A percentile compares a stretch with the other conserved stretches of the same genome.
These are phyloP conservation scores for Neonectria sp. DNA, from an alignment of 2,329 filamentous ascomycete species.

Conservation along the genomic window DNA sequence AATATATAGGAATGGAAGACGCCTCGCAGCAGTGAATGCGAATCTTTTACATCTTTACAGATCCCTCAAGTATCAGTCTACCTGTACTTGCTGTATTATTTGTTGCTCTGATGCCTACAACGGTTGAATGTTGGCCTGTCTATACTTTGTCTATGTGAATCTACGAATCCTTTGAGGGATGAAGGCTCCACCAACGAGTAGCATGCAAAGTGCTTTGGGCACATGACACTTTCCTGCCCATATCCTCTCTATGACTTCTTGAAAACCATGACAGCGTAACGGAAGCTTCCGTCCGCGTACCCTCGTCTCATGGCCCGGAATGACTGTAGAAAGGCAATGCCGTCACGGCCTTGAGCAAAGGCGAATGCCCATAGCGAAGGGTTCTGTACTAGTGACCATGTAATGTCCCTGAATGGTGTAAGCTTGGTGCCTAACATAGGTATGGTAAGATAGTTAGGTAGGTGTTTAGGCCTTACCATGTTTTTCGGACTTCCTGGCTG, in stretches of 20 bases:
- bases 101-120: neutral
- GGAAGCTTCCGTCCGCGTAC: conserved; percentile 71
- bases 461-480: conserved; percentile 63
- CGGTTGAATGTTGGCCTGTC: neutral
- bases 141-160: neutral
- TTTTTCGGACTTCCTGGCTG: conserved; percentile 70
- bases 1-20: neutral
- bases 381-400: conserved; percentile 72
- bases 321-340: conserved; percentile 72
- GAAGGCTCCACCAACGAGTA: neutral
- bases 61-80: neutral
- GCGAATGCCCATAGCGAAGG: conserved; percentile 74
- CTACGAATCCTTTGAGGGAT: neutral
- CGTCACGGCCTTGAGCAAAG: conserved; percentile 72
- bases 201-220: neutral
- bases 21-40: neutral
- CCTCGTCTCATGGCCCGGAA: conserved; percentile 74
- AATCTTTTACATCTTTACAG: neutral
- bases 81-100: neutral
- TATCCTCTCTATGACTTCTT: conserved; percentile 53
- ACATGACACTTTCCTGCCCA: neutral
- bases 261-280: conserved; percentile 72
- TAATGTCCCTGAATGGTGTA: conserved; percentile 67
- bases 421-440: conserved; percentile 5
- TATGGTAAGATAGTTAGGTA: no score